phyloP scores from a whole-genome alignment of 2,329 filamentous ascomycete genomes.

The Xylariales sp. region DNA sequence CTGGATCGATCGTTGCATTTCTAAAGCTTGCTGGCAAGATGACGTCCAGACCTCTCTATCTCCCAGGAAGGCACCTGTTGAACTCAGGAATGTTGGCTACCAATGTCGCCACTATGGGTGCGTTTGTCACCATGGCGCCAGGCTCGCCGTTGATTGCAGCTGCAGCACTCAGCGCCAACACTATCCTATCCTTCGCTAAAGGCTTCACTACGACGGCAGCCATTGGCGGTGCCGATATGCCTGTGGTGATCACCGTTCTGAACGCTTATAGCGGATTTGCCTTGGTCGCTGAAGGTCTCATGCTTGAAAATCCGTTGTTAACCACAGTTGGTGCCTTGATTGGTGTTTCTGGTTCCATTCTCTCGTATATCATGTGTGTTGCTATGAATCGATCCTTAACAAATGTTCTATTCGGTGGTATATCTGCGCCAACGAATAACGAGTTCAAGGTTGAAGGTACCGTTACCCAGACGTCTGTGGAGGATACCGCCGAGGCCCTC shows the following conservation, averaged over 20 bases:
- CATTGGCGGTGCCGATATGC: slow-evolving; percentile 93
- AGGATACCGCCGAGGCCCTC: slow-evolving; percentile 75
- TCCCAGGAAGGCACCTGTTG: slow-evolving; percentile 71
- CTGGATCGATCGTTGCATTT: slow-evolving; percentile 85
- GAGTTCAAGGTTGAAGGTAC: slow-evolving; percentile 76
- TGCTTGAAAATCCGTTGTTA: slow-evolving; percentile 82
- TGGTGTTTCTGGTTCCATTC: slow-evolving; percentile 81
- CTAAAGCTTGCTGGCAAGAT: slow-evolving; percentile 80
- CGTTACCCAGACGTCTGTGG: slow-evolving; percentile 72
- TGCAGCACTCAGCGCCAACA: slow-evolving; percentile 70
- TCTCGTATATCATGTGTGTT: slow-evolving; percentile 83
- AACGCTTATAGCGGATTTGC: slow-evolving; percentile 92
- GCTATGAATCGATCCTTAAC: slow-evolving; percentile 90
- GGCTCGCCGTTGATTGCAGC: slow-evolving; percentile 76
- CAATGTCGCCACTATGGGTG: slow-evolving; percentile 79
- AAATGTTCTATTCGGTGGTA: slow-evolving; percentile 84
- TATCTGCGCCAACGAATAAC: slow-evolving; percentile 56
- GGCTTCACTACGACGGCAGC: slow-evolving; percentile 84
- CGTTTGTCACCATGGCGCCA: slow-evolving; percentile 77
- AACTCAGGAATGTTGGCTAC: slow-evolving; percentile 71
- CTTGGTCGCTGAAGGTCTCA: slow-evolving; percentile 84
- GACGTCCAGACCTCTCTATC: slow-evolving; percentile 68
- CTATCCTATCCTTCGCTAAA: slow-evolving; percentile 75
- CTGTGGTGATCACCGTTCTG: slow-evolving; percentile 82
- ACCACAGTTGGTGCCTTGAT: slow-evolving; percentile 85